Evolutionary conservation across 352 stramenopile genomes (phyloP), one percentile per base, ranked within the genome.

Genomic region (Globisporangium sylvaticum): DNA sequence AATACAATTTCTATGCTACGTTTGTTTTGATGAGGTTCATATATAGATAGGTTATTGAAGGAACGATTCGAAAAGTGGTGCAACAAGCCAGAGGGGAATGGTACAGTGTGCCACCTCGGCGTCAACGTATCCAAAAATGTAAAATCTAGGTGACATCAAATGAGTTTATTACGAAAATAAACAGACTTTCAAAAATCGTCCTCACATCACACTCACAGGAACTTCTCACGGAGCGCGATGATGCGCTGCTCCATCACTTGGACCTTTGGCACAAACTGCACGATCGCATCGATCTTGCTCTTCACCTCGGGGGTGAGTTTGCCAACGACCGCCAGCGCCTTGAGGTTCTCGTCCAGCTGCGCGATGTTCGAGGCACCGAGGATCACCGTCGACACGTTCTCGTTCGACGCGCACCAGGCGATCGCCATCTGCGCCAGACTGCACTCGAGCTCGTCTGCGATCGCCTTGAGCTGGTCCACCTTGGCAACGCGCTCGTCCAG

Each of bases 301-400:
- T 50, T 22, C 58, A 87, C 46, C 18, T 83, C 70, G 0, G 73
- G 66, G 0, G 81, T 89, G 20, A 91, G 20, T 67, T 82, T 78
- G 20, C 24, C 20, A 9, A 83, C 18, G 6, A 89, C 46, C 2
- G 67, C 56, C 31, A 88, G 39, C 14, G 78, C 75, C n/a, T 73
- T 69, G 25, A 88, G 18, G 65, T 90, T 91, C 42, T 91, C 75
- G 12, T 81, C 69, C 12, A 91, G 64, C 66, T 91, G 83, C 15
- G 58, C 3, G 9, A 71, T 61, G 20, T 77, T 80, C 3, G 76
- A 88, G 44, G 75, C 70, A 20, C 65, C 74, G 25, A 83, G 34
- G 50, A 90, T 42, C 34, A 86, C 75, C 18, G 57, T 73, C 32
- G 64, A 77, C 5, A 79, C 75, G 31, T 74, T 77, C 34, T 44